Percentiles rank a stretch among this genome's conserved stretches.
phyloP scores from a whole-genome alignment of 768 basidiomycete species.

The Phanerochaete sordida region DNA sequence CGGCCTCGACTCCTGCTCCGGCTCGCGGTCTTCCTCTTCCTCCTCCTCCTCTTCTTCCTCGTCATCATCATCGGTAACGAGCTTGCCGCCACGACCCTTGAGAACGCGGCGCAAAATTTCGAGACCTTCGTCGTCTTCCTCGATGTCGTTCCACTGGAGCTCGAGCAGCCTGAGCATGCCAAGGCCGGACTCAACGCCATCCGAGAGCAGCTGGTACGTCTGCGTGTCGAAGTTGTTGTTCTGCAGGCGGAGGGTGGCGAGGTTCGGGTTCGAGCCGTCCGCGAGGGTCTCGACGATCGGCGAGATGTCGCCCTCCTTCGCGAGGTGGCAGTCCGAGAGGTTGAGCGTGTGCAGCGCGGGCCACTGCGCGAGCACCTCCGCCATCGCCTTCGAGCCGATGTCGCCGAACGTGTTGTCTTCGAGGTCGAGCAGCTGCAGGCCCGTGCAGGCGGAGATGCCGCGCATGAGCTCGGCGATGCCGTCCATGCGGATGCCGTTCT shows the following conservation, averaged over 20 bases:
- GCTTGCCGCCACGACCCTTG: constrained; percentile 62
- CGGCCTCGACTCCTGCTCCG: constrained; percentile 25
- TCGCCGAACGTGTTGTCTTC: constrained; percentile 86
- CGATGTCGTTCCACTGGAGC: constrained; percentile 87
- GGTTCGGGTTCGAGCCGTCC: constrained; percentile 66
- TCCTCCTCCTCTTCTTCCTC: constrained; percentile 72
- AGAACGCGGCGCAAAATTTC: constrained; percentile 51
- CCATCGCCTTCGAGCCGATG: constrained; percentile 53
- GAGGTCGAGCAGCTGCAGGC: constrained; percentile 77
- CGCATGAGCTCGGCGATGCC: constrained; percentile 78
- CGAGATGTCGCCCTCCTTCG: constrained; percentile 76
- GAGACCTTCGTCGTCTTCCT: constrained; percentile 68
- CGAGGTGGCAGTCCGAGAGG: constrained; percentile 88
- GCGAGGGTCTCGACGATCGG: constrained; percentile 57
- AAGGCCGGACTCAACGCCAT: constrained; percentile 59
- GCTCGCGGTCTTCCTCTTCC: constrained; percentile 45
- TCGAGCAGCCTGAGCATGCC: constrained; percentile 65
- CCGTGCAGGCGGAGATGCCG: constrained; percentile 66
- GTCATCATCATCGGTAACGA: constrained; percentile 74
- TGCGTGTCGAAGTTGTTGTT: constrained; percentile 84
- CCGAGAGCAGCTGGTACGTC: constrained; percentile 64
- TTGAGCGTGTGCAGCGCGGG: constrained; percentile 73
- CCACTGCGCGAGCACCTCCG: constrained; percentile 66
- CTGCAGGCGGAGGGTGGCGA: constrained; percentile 79
- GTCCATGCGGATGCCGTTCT: constrained; percentile 95